Evolutionary conservation across 2,329 filamentous ascomycete species (phyloP).

Genomic region (Lojkania enalia): DNA sequence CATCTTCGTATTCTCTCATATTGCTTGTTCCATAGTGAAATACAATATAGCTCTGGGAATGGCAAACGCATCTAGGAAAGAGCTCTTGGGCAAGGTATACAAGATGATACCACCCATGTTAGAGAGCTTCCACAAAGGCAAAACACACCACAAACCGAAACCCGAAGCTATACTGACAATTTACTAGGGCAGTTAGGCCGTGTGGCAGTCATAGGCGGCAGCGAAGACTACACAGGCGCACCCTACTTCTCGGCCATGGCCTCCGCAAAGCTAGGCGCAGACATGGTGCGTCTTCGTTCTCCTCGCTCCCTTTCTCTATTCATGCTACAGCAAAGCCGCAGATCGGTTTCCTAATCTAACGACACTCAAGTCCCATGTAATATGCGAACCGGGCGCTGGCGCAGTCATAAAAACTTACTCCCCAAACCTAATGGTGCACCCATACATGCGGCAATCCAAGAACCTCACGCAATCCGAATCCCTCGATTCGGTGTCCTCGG

Average conservation of each 20-base stretch:
- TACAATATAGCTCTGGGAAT: constrained; percentile 30
- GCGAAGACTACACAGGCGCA: constrained; percentile 93
- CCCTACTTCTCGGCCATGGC: constrained; percentile 99
- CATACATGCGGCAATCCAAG: constrained; percentile 81
- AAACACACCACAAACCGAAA: neutral
- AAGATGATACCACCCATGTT: constrained; percentile 94
- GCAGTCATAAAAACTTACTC: constrained; percentile 95
- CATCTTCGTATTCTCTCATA: neutral
- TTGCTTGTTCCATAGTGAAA: too few relatives aligned
- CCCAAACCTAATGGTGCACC: constrained; percentile 97
- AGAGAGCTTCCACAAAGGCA: constrained; percentile 94
- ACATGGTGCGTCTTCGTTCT: constrained; percentile 62
- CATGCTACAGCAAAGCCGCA: neutral
- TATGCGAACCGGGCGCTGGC: constrained; percentile 86
- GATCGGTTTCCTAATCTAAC: neutral
- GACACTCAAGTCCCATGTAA: constrained; percentile 74
- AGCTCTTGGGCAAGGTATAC: constrained; percentile 77
- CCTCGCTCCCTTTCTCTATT: neutral
- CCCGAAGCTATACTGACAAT: constrained; percentile 18
- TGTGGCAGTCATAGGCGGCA: constrained; percentile 91
- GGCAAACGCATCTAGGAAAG: constrained; percentile 66
- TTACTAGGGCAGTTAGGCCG: constrained; percentile 81
- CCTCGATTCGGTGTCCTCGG: constrained; percentile 65
- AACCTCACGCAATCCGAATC: constrained; percentile 59
- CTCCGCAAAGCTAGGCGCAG: constrained; percentile 84